Evolutionary conservation across 176 grass and related monocot species (phyloP), one percentile per base, ranked within the genome.

Genomic region (Chrysopogon serrulatus): DNA sequence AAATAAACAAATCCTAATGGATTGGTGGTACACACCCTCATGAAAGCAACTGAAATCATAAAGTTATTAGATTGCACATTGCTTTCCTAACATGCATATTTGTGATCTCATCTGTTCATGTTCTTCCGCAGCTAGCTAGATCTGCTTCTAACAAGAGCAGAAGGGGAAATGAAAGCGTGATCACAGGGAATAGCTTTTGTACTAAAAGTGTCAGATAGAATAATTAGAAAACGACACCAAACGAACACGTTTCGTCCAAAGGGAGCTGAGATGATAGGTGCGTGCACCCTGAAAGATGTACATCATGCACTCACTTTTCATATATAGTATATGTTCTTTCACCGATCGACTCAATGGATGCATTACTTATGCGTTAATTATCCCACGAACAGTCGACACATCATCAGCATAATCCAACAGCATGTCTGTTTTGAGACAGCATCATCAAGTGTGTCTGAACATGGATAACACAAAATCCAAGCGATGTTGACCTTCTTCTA

Each of bases 401-500:
- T 76, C 63, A 85, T 70, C 19, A 85, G n/a, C 70, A 80, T 21
- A 42, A 76, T 24, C 47, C 40, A 39, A 31, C 10, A 39, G n/a
- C 10, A 41, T 69, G 60, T 75, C 62, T 82, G 36, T 60, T 49
- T 61, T 68, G 31, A 48, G 48, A 80, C 76, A 89, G 18, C 76
- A 62, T 71, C 71, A 63, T 81, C 71, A 33, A 37, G 77, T 40
- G 24, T 47, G 82, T 69, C 31, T 56, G 21, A 44, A 63, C 32
- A 70, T 71, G 41, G 82, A 81, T 89, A 71, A 32, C 51, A 77
- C 63, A 53, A 53, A 90, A 86, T 90, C 88, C 45, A 64, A 26
- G 40, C 2, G 77, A 36, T 3, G 27, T 53, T 65, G 78, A 77
- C 88, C 65, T 65, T 51, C 32, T n/a, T 44, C 8, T 34, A 31